Percentiles rank a stretch among this genome's conserved stretches.
Conservation (phyloP, 257 asterid genomes). For the Jacaranda copaia region DNA sequence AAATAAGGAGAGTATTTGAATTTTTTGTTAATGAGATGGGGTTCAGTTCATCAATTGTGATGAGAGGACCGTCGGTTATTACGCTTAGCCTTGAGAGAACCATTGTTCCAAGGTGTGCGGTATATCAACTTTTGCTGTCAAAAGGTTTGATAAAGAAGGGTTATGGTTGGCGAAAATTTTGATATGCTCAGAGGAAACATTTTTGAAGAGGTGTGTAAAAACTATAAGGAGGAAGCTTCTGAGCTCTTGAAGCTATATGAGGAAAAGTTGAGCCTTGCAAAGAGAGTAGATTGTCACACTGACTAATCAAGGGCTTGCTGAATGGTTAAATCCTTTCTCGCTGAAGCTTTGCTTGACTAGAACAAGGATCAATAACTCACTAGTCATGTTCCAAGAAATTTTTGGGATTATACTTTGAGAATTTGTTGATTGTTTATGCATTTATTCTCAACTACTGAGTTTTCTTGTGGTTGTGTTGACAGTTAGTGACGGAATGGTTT, state of each 20-base stretch:
- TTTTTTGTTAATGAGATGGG: background rate
- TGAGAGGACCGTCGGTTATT: background rate
- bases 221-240: background rate
- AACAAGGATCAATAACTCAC: background rate
- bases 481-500: background rate
- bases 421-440: background rate
- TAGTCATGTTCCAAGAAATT: too few species aligned
- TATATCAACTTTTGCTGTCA: background rate
- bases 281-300: background rate
- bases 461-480: background rate
- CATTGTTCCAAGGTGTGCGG: background rate
- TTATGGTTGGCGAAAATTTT: background rate
- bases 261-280: background rate
- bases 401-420: background rate
- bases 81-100: background rate
- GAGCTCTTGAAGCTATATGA: background rate
- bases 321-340: background rate
- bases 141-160: background rate
- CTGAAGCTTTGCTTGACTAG: background rate
- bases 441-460: background rate
- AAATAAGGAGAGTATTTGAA: background rate
- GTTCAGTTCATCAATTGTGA: background rate
- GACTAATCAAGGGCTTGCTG: background rate
- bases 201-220: background rate
- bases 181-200: background rate